A percentile compares a stretch with the other conserved stretches of the same genome.
phyloP scores from a whole-genome alignment of 768 basidiomycete species.

The Chalciporus pseudorubinellus region DNA sequence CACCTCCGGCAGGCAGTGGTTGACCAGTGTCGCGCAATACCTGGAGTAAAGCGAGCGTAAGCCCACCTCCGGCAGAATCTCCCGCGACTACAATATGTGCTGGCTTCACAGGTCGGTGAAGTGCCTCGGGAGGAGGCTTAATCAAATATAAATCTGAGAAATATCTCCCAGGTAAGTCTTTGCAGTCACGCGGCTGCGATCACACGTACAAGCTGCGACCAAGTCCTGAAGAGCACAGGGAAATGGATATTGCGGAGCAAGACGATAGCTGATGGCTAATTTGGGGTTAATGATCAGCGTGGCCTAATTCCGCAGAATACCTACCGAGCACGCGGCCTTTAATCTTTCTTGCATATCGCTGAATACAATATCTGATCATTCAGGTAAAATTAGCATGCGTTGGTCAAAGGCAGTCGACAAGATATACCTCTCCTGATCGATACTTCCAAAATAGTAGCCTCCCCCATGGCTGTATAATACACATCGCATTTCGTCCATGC shows the following conservation, averaged over 20 bases:
- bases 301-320: conserved; percentile 12
- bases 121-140: conserved; percentile 74
- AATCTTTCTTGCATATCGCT: conserved; percentile 88
- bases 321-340: conserved; percentile 83
- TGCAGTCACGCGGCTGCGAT: background rate
- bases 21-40: conserved; percentile 81
- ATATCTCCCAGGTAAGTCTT: background rate
- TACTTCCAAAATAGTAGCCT: conserved; percentile 82
- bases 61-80: conserved; percentile 91
- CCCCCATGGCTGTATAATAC: conserved; percentile 82
- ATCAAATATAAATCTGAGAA: conserved; percentile 80
- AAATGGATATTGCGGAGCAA: conserved; percentile 97
- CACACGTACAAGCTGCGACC: conserved; percentile 73
- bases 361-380: conserved; percentile 59
- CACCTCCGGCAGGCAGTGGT: conserved; percentile 81
- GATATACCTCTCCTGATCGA: conserved; percentile 68
- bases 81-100: conserved; percentile 82
- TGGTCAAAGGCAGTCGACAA: background rate
- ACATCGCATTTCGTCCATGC: conserved; percentile 84
- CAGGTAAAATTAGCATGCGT: conserved; percentile 3
- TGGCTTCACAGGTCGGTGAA: conserved; percentile 79
- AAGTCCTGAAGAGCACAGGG: conserved; percentile 90
- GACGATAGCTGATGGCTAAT: conserved; percentile 72
- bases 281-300: conserved; percentile 14
- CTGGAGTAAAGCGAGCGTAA: conserved; percentile 81